These are phyloP conservation scores for Ensete ventricosum DNA, from an alignment of 176 grass and related monocot genomes.

Conservation along the genomic window DNA sequence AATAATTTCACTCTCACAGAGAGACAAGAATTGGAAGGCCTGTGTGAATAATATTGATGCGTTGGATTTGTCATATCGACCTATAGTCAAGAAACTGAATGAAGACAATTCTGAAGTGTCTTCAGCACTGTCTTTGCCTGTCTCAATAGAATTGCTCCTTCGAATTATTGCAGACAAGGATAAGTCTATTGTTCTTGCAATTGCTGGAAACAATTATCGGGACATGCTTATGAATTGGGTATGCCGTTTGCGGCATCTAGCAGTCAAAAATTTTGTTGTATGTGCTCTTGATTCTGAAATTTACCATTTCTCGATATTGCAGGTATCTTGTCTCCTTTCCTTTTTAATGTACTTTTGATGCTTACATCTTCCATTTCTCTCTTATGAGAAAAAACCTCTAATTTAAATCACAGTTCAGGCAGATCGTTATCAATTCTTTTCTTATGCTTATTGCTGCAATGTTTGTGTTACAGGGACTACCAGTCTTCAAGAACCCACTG, in stretches of 20 bases:
- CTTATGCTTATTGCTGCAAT: background rate
- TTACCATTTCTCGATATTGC: conserved; percentile 60
- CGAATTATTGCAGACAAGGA: conserved; percentile 38
- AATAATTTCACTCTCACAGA: conserved; percentile 16
- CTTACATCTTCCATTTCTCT: background rate
- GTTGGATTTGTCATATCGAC: conserved; percentile 8
- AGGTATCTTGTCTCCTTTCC: conserved; percentile 30
- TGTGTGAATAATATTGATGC: conserved; percentile 5
- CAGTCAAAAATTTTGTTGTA: conserved; percentile 55
- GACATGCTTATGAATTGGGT: conserved; percentile 97
- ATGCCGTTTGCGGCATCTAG: conserved; percentile 56
- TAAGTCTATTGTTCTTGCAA: conserved; percentile 56
- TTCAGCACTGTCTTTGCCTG: conserved; percentile 18
- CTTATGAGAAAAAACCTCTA: too few relatives aligned
- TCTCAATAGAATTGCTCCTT: conserved; percentile 44
- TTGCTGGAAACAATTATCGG: conserved; percentile 68
- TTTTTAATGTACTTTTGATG: conserved; percentile 7
- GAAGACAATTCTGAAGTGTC: conserved; percentile 24
- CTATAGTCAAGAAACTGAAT: conserved; percentile 1
- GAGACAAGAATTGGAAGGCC: conserved; percentile 3
- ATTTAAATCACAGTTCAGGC: too few relatives aligned
- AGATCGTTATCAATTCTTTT: background rate
- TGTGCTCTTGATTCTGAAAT: conserved; percentile 77
- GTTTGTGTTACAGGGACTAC: conserved; percentile 47
- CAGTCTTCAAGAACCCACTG: conserved; percentile 54